These are phyloP conservation scores for Gracilariopsis chorda DNA, from an alignment of 23 red algal species.

Conservation along the genomic window DNA sequence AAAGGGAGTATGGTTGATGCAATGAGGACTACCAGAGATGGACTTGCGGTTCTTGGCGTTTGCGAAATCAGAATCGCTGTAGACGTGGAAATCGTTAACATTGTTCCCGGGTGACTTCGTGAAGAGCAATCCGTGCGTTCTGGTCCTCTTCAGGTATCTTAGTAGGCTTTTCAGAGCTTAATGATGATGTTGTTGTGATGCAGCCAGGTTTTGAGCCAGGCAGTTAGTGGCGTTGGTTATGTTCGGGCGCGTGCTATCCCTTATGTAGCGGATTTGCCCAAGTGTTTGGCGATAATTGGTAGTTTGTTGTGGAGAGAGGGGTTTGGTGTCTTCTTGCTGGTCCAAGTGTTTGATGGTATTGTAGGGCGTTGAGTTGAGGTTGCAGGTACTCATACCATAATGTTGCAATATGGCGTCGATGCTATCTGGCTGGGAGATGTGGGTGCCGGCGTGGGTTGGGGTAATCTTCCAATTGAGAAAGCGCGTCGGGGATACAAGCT, in stretches of 20 bases:
- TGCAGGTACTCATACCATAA: not conserved
- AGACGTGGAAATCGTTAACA: no score
- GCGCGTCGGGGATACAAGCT: not conserved
- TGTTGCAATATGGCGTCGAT: not conserved
- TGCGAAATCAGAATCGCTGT: no score
- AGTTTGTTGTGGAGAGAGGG: not conserved
- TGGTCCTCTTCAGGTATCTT: no score
- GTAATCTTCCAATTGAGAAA: not conserved
- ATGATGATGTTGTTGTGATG: no score
- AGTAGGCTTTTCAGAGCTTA: not conserved
- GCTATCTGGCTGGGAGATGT: not conserved
- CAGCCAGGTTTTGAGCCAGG: not conserved
- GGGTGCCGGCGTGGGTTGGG: no score
- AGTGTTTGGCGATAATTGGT: not conserved
- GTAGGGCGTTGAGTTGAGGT: not conserved
- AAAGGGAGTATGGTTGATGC: no score
- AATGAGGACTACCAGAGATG: no score
- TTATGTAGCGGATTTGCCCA: not conserved
- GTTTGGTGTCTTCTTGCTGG: not conserved
- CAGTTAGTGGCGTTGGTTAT: not conserved
- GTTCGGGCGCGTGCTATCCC: not conserved
- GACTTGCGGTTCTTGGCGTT: no score
- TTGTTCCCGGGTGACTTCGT: no score
- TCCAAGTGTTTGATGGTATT: no score
- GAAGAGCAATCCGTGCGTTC: no score